A percentile compares a stretch with the other conserved stretches of the same genome.
These are phyloP conservation scores for Leishmania martiniquensis DNA, from an alignment of 208 protist species.

Conservation along the genomic window DNA sequence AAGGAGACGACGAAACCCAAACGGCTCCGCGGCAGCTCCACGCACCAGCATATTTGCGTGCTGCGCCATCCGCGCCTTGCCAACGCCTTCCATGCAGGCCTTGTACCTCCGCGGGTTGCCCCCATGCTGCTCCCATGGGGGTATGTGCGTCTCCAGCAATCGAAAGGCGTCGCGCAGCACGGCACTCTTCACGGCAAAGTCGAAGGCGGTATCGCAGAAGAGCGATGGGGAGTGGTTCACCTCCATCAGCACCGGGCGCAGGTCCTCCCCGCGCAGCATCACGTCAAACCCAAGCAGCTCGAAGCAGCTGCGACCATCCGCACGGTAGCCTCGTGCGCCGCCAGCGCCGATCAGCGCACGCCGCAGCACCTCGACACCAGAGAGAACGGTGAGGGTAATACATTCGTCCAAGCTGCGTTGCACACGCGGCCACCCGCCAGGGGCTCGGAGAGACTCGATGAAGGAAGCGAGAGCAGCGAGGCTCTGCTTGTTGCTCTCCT, in stretches of 20 bases:
- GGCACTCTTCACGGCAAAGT: constrained; percentile 76
- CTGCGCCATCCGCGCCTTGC: not conserved
- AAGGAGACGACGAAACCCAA: constrained; percentile 31
- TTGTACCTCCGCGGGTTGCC: constrained; percentile 10
- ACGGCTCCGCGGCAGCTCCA: not conserved
- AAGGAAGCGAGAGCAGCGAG: constrained; percentile 29
- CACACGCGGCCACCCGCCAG: constrained; percentile 51
- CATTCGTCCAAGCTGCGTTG: constrained; percentile 64
- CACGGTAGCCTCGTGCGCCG: constrained; percentile 41
- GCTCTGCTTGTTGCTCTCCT: constrained; percentile 26
- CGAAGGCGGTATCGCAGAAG: constrained; percentile 81
- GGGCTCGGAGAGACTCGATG: constrained; percentile 14
- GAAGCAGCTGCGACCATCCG: constrained; percentile 76
- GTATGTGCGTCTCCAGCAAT: constrained; percentile 56
- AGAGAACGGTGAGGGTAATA: constrained; percentile 87
- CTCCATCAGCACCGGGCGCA: constrained; percentile 86
- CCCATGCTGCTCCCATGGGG: constrained; percentile 15
- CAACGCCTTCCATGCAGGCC: constrained; percentile 10
- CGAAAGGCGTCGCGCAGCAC: constrained; percentile 77
- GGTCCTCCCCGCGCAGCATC: constrained; percentile 49
- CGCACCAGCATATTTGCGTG: constrained; percentile 10
- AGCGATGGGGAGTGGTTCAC: constrained; percentile 93
- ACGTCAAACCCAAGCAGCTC: constrained; percentile 93
- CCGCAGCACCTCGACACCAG: constrained; percentile 71
- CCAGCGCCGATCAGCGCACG: constrained; percentile 74